Percentiles rank a stretch among this genome's conserved stretches.
Conservation (phyloP, 2,329 filamentous ascomycete species). For the Colletotrichum sublineola region DNA sequence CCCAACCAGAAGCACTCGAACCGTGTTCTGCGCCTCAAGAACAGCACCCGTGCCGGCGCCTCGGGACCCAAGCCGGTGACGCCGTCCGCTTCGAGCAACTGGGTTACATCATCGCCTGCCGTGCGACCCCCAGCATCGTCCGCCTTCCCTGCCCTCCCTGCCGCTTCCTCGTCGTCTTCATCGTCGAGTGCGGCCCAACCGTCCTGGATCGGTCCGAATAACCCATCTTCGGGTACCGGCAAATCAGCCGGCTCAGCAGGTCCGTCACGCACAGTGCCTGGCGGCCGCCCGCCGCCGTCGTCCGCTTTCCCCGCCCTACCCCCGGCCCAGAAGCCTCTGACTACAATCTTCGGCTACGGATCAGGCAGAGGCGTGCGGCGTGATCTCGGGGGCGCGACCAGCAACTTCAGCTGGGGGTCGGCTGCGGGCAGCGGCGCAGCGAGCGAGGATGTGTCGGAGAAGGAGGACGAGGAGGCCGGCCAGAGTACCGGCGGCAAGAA, state of each 20-base stretch:
- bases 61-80: slow-evolving; percentile 43
- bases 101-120: slow-evolving; percentile 41
- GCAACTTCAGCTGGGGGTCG: slow-evolving; percentile 67
- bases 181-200: slow-evolving; percentile 47
- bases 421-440: slow-evolving; percentile 46
- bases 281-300: slow-evolving; percentile 46
- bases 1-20: slow-evolving; percentile 65
- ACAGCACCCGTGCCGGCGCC: slow-evolving; percentile 63
- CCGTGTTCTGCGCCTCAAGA: slow-evolving; percentile 70
- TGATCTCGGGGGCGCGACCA: slow-evolving; percentile 63
- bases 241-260: slow-evolving; percentile 19
- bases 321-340: slow-evolving; percentile 76
- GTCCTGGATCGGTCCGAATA: slow-evolving; percentile 49
- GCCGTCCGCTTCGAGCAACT: slow-evolving; percentile 45
- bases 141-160: slow-evolving; percentile 61
- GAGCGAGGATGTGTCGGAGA: slow-evolving; percentile 45
- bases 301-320: slow-evolving; percentile 89
- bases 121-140: slow-evolving; percentile 48
- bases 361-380: slow-evolving; percentile 65
- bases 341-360: slow-evolving; percentile 74
- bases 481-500: slow-evolving; percentile 56
- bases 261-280: slow-evolving; percentile 3
- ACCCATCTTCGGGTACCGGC: slow-evolving; percentile 35
- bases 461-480: slow-evolving; percentile 47
- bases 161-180: slow-evolving; percentile 40